Percentiles rank a stretch among this genome's conserved stretches.
Evolutionary conservation across 2,329 filamentous ascomycete species (phyloP).

Genomic region (Penicillium sp.): DNA sequence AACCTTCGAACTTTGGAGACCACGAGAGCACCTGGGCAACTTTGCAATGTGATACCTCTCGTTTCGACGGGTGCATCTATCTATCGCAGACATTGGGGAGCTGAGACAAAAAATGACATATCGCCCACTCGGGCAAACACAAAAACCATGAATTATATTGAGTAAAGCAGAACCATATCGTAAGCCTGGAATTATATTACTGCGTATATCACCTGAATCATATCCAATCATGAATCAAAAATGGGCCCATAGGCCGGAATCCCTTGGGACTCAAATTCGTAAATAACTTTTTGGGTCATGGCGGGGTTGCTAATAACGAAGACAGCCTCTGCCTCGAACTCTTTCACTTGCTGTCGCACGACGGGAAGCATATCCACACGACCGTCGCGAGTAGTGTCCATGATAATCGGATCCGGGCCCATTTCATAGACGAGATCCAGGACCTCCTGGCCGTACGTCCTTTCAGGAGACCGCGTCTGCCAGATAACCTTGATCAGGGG

Average conservation of each 20-base stretch:
- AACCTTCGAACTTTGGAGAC: no score
- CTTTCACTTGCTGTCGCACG: conserved; percentile 48
- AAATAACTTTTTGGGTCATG: conserved; percentile 64
- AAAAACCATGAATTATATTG: no score
- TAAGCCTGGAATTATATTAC: background rate
- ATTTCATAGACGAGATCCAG: conserved; percentile 53
- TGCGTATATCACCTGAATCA: background rate
- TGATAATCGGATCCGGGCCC: conserved; percentile 60
- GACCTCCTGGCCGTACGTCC: conserved; percentile 58
- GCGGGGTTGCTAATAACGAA: conserved; percentile 66
- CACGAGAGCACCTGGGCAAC: no score
- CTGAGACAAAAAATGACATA: background rate
- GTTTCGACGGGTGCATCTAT: no score
- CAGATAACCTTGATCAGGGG: conserved; percentile 59
- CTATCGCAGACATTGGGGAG: no score
- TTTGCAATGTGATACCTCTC: no score
- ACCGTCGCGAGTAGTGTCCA: conserved; percentile 58
- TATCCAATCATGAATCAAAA: conserved; percentile 56
- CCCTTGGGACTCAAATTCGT: conserved; percentile 60
- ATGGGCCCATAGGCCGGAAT: conserved; percentile 67
- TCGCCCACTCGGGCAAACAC: background rate
- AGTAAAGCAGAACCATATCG: background rate
- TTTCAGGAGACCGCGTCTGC: conserved; percentile 57
- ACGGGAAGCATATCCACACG: conserved; percentile 58
- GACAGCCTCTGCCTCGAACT: conserved; percentile 58